Evolutionary conservation across 495 filamentous ascomycete genomes (phyloP).

Genomic region (Cudoniella acicularis): DNA sequence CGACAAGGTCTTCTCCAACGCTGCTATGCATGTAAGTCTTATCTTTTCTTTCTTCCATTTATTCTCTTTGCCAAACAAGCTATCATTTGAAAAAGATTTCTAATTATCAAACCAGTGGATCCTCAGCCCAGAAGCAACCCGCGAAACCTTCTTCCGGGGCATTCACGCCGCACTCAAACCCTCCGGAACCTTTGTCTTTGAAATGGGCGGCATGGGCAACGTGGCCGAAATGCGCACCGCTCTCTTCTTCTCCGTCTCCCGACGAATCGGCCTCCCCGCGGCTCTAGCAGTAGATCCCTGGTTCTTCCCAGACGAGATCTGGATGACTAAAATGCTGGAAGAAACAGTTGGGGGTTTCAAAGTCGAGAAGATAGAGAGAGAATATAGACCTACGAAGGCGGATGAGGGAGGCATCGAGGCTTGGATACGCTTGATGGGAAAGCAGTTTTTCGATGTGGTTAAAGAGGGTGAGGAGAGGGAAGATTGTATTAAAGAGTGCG

Average conservation of each 20-base stretch:
- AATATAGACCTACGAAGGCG: constrained; percentile 58
- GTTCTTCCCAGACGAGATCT: constrained; percentile 65
- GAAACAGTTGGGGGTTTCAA: constrained; percentile 47
- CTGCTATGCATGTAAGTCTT: constrained; percentile 54
- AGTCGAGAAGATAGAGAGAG: constrained; percentile 57
- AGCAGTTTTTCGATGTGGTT: constrained; percentile 51
- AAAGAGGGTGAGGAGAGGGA: constrained; percentile 44
- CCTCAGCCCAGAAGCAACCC: constrained; percentile 37
- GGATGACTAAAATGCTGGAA: constrained; percentile 47
- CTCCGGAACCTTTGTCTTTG: constrained; percentile 61
- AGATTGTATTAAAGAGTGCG: constrained; percentile 49
- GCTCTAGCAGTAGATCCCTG: constrained; percentile 57
- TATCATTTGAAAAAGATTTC: background rate
- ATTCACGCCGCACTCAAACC: constrained; percentile 48
- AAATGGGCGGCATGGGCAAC: constrained; percentile 73
- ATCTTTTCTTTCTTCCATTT: background rate
- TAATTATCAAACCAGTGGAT: constrained; percentile 51
- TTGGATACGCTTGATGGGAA: constrained; percentile 66
- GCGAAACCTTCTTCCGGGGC: constrained; percentile 39
- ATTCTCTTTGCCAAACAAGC: too few species aligned
- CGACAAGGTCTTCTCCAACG: constrained; percentile 74
- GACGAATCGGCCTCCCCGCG: constrained; percentile 45
- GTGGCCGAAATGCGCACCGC: constrained; percentile 60
- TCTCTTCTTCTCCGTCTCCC: constrained; percentile 47
- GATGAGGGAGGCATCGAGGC: constrained; percentile 61